phyloP scores from a whole-genome alignment of 805 yeast species.

The Grigorovia jiainica region DNA sequence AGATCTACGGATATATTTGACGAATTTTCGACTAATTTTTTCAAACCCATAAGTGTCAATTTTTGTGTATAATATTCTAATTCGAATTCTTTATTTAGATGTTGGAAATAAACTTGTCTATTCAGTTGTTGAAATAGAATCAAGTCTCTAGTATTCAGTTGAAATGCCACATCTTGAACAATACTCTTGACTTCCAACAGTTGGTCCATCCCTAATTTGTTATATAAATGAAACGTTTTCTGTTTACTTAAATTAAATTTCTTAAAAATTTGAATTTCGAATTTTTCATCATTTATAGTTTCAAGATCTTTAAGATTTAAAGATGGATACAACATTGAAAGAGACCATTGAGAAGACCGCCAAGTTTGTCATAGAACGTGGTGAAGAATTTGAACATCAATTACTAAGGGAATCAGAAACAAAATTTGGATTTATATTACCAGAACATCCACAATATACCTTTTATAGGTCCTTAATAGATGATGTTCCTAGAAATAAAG shows the following conservation, averaged over 20 bases:
- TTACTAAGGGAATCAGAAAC: slow-evolving; percentile 34
- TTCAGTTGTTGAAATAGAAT: slow-evolving; percentile 17
- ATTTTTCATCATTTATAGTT: no score
- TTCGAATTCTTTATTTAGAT: slow-evolving; percentile 12
- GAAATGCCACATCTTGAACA: slow-evolving; percentile 16
- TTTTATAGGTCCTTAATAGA: slow-evolving; percentile 36
- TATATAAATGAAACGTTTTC: no score
- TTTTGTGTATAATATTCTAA: slow-evolving; percentile 13
- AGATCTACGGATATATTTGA: no score
- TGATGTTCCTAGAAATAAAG: no score
- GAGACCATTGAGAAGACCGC: slow-evolving; percentile 63
- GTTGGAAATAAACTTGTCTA: slow-evolving; percentile 13
- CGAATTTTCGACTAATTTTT: neutral
- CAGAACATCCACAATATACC: slow-evolving; percentile 43
- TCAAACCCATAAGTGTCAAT: slow-evolving; percentile 15
- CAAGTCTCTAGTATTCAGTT: slow-evolving; percentile 19
- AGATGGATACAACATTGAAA: slow-evolving; percentile 30
- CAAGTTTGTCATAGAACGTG: slow-evolving; percentile 59
- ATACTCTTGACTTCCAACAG: slow-evolving; percentile 18
- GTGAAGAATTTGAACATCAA: slow-evolving; percentile 56
- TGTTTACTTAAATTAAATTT: no score
- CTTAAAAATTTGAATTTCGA: no score
- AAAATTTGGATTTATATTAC: slow-evolving; percentile 56
- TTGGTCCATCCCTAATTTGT: slow-evolving; percentile 13
- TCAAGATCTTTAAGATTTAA: no score